These are phyloP conservation scores for Geosmithia putterillii DNA, from an alignment of 2,329 filamentous ascomycete species.

Conservation along the genomic window DNA sequence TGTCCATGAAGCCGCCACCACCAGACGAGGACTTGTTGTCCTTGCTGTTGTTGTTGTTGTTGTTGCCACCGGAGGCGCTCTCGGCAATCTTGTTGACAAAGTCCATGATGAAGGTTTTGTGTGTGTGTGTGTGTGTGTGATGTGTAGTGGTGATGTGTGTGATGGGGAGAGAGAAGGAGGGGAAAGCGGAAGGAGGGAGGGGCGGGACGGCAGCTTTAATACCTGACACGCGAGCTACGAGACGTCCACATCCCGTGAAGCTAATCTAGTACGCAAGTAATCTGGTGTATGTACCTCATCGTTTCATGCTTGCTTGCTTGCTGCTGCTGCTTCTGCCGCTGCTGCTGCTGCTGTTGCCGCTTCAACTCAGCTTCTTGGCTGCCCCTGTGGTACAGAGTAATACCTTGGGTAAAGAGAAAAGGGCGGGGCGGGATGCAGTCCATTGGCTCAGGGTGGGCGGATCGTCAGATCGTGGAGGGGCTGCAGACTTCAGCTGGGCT, in stretches of 20 bases:
- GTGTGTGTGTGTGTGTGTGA: background rate
- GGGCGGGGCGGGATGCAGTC: background rate
- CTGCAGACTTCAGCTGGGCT: background rate
- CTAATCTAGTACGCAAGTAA: background rate
- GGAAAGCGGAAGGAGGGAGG: background rate
- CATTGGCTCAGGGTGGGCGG: background rate
- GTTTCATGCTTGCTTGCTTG: no score
- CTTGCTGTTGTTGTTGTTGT: conserved; percentile 14
- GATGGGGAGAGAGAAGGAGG: background rate
- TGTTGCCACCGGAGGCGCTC: conserved; percentile 19
- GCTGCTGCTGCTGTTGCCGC: no score
- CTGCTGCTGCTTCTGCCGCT: no score
- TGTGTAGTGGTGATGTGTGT: background rate
- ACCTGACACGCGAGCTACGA: no score
- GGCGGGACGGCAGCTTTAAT: background rate
- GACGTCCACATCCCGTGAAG: background rate
- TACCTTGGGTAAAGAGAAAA: background rate
- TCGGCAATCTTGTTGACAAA: conserved; percentile 39
- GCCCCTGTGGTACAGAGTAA: background rate
- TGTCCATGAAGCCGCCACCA: conserved; percentile 47
- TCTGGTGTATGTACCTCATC: no score
- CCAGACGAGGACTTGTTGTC: conserved; percentile 8
- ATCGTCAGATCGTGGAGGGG: background rate
- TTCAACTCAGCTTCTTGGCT: background rate
- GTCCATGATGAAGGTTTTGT: conserved; percentile 28